Evolutionary conservation across 1,139 yeast genomes (phyloP), one percentile per base, ranked within the genome.

Genomic region (Meyerozyma sp.): DNA sequence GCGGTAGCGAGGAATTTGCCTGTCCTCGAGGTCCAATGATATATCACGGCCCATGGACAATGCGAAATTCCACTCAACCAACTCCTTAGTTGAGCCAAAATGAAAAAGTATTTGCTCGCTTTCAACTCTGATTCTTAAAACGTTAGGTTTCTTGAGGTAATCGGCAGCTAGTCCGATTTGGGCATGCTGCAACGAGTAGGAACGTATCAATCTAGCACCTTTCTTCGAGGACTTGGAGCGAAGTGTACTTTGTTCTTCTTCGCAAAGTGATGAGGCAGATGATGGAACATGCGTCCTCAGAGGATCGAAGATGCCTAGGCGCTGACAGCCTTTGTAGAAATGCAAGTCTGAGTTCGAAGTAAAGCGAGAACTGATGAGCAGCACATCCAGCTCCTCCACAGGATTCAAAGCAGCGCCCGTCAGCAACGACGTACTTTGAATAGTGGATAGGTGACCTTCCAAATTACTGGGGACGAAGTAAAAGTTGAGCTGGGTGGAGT

Each of bases 401-500:
- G 47, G 42, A 60, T 56, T 47, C 49, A 43, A 40, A 7, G 47
- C 45, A 5, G 53, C 44, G n/a, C 53, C 54, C 1, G 44, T 40
- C 14, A 38, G 43, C 13, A 40, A 3, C 45, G 35, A 10, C 50
- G 40, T 2, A 60, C 51, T 29, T 43, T 46, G 44, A 62, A 66
- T 10, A 49, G 44, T 26, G 64, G 25, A 36, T 5, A 70, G 26
- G 39, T 59, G 56, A 55, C 59, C 48, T 50, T 70, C 74, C 45
- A 73, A 41, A 42, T 59, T 54, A 35, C 56, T 55, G 1, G 77
- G 77, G 5, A 73, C 61, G 8, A 54, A 49, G 57, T 84, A 84
- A 42, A 85, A 68, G 59, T 84, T 85, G 32, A 85, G 58, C 62
- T 85, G 93, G 1, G 93, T 85, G 2, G 88, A 81, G 62, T 85